Evolutionary conservation across 805 yeast species (phyloP), one percentile per base, ranked within the genome.

Genomic region (Starmerella vitae): DNA sequence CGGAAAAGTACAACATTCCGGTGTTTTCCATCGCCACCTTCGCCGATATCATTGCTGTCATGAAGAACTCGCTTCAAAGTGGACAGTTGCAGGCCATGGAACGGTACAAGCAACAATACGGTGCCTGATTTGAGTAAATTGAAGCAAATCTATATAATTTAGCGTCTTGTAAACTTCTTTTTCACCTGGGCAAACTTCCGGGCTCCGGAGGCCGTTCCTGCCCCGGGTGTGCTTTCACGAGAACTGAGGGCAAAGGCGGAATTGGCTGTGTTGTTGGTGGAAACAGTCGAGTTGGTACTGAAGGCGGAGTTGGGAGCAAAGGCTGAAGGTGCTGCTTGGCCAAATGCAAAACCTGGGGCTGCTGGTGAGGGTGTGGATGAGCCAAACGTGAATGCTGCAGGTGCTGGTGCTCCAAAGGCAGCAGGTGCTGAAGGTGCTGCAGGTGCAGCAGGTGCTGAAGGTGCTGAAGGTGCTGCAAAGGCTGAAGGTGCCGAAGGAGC

Each of bases 21-120:
- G 94, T 91, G 19, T 60, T 80, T 40, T 73, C 80, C 36, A 86
- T 91, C 51, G 85, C 85, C 29, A 67, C 73, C 31, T 69, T 91
- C 57, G 66, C 70, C 36, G 86, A 88, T 58, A 77, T 91, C 46
- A 71, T 86, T 47, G 61, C 63, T 32, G 76, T 74, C 52, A 64
- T 84, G 54, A 64, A 65, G 29, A 34, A 43, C 20, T 31, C 41
- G 30, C 39, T 59, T 2, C 26, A 49, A 14, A 34, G 43, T 6
- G 55, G 44, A 13, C 53, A 58, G 44, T 32, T 54, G 29, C 43
- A 41, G 17, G 49, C 52, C 21, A 50, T 59, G 44, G 42, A 47
- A 30, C 45, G 41, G 30, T 59, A 60, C 47, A 50, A 54, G 44
- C 34, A 46, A 28, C 35, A 49, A 46, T 59, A 57, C 38, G 59